A percentile compares a stretch with the other conserved stretches of the same genome.
Conservation (phyloP, 495 filamentous ascomycete species). For the Aspergillus hancockii region DNA sequence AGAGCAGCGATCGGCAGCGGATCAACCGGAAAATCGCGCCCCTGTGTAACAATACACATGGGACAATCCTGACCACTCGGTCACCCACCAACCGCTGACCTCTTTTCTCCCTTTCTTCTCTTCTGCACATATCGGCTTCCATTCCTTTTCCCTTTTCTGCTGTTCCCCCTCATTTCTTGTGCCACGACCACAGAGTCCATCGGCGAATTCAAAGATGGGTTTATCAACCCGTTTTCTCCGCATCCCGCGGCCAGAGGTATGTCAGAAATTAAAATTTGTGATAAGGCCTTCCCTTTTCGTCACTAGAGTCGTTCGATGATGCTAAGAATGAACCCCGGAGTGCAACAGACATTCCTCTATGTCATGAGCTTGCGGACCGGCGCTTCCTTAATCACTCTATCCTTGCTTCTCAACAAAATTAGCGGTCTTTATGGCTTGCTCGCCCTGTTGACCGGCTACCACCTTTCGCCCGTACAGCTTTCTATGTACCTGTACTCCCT, state of each 20-base stretch:
- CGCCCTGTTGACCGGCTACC: slow-evolving; percentile 73
- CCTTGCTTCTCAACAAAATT: slow-evolving; percentile 82
- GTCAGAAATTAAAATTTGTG: slow-evolving; percentile 18
- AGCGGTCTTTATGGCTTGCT: slow-evolving; percentile 87
- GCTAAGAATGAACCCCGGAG: slow-evolving; percentile 18
- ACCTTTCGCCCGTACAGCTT: slow-evolving; percentile 67
- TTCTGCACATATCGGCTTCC: slow-evolving; percentile 10
- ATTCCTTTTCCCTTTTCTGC: slow-evolving; percentile 25
- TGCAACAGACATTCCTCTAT: slow-evolving; percentile 71
- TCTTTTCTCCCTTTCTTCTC: slow-evolving; percentile 17
- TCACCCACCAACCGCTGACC: slow-evolving; percentile 22
- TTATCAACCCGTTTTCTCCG: slow-evolving; percentile 50
- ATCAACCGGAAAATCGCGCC: slow-evolving; percentile 23
- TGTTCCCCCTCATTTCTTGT: slow-evolving; percentile 9
- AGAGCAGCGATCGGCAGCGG: slow-evolving; percentile 15
- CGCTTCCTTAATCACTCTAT: slow-evolving; percentile 75
- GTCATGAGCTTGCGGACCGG: slow-evolving; percentile 83
- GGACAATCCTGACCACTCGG: slow-evolving; percentile 9
- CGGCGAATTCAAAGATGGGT: slow-evolving; percentile 40
- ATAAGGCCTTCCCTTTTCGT: slow-evolving; percentile 7
- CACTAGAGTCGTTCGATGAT: slow-evolving; percentile 19
- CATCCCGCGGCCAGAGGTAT: slow-evolving; percentile 61
- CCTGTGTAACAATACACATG: slow-evolving; percentile 18
- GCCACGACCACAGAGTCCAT: neutral
- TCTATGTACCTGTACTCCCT: slow-evolving; percentile 87